Evolutionary conservation across 164 flowering plant genomes (phyloP).

Genomic region (Taxillus chinensis): DNA sequence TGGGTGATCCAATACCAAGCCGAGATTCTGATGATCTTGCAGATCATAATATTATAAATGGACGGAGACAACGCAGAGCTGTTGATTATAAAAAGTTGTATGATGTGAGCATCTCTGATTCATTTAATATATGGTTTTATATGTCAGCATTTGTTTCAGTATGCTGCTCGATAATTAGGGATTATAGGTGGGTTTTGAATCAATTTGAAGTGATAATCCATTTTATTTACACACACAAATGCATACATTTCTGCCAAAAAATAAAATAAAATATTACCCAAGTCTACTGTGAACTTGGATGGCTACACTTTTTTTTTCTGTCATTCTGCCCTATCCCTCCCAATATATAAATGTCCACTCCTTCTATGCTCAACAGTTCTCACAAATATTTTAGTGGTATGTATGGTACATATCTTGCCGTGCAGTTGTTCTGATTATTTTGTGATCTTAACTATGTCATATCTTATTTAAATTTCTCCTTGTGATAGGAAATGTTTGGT

Average conservation of each 20-base stretch:
- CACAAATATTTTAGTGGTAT: not conserved
- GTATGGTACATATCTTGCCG: not conserved
- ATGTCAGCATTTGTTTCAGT: too few relatives aligned
- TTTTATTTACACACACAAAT: too few relatives aligned
- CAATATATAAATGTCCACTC: too few relatives aligned
- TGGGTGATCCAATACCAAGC: conserved; percentile 11
- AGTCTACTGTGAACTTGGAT: too few relatives aligned
- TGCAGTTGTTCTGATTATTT: not conserved
- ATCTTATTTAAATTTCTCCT: not conserved
- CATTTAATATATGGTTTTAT: not conserved
- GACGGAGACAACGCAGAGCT: conserved; percentile 55
- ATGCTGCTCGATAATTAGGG: too few relatives aligned
- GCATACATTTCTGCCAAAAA: too few relatives aligned
- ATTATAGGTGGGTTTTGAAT: too few relatives aligned
- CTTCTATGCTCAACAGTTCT: not conserved
- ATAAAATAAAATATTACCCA: too few relatives aligned
- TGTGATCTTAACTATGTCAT: not conserved
- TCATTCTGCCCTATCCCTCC: too few relatives aligned
- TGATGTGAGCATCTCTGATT: conserved; percentile 53
- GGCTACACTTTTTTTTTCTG: too few relatives aligned
- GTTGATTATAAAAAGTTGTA: conserved; percentile 79
- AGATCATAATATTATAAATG: conserved; percentile 33
- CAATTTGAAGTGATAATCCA: too few relatives aligned
- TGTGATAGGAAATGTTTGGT: conserved; percentile 86
- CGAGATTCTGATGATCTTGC: conserved; percentile 35